These are phyloP conservation scores for Candida anglica DNA, from an alignment of 805 yeast genomes.

Conservation along the genomic window DNA sequence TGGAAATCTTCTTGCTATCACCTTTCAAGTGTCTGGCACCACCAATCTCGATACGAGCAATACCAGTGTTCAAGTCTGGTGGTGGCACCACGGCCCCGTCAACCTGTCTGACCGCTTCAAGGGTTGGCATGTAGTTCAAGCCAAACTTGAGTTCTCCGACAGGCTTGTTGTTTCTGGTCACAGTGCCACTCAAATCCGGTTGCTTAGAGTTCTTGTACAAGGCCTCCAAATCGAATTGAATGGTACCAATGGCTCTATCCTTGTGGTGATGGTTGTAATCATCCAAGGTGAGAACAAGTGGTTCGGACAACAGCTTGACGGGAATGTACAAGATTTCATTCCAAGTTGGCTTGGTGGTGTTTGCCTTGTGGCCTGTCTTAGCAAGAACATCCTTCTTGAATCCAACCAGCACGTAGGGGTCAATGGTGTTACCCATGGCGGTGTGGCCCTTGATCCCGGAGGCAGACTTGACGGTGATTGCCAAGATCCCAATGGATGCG, in stretches of 20 bases:
- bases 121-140: slow-evolving; percentile 71
- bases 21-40: slow-evolving; percentile 56
- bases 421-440: slow-evolving; percentile 72
- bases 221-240: slow-evolving; percentile 68
- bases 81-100: slow-evolving; percentile 85
- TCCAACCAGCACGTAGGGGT: slow-evolving; percentile 81
- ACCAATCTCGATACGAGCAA: slow-evolving; percentile 61
- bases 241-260: slow-evolving; percentile 77
- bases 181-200: slow-evolving; percentile 46
- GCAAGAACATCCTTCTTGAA: slow-evolving; percentile 57
- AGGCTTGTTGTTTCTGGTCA: slow-evolving; percentile 78
- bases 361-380: slow-evolving; percentile 62
- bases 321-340: slow-evolving; percentile 72
- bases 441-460: slow-evolving; percentile 65
- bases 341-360: slow-evolving; percentile 77
- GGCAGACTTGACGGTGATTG: slow-evolving; percentile 64
- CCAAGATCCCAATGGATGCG: slow-evolving; percentile 84
- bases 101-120: slow-evolving; percentile 55
- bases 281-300: slow-evolving; percentile 63
- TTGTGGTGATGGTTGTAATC: slow-evolving; percentile 80
- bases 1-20: slow-evolving; percentile 49
- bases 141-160: slow-evolving; percentile 75
- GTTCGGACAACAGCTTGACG: slow-evolving; percentile 74
- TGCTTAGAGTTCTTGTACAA: slow-evolving; percentile 52
- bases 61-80: slow-evolving; percentile 93